Evolutionary conservation across 371 early-diverging fungal genomes (phyloP), one percentile per base, ranked within the genome.

Genomic region (Mortierella sp.): DNA sequence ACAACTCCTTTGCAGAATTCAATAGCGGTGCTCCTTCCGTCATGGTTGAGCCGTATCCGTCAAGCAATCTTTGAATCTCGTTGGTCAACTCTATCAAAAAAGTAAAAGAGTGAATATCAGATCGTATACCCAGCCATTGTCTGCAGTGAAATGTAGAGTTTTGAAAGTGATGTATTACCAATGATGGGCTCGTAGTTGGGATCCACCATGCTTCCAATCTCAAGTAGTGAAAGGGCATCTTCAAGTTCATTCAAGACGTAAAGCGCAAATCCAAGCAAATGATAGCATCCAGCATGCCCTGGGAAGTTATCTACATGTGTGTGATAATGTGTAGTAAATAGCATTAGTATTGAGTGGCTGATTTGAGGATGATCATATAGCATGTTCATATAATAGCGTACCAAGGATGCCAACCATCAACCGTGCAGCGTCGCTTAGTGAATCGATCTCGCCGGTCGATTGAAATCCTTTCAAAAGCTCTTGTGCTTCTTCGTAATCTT

Each of bases 231-330:
- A 42, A 88, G 66, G 0, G 90, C 87, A 61, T 86, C 88, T 59
- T 86, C 85, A 3, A 88, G 74, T 26, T 82, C 81, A 58, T 88
- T 88, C 56, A 88, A 64, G 1, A 86, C 85, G 61, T 80, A 87
- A 15, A 88, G 73, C 19, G 89, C 83, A 61, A 86, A 87, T 22
- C 84, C 86, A 31, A 90, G 75, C 28, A 90, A 70, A 71, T 88
- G 85, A 69, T 90, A 90, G 59, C 87, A 88, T 45, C 88, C 90
- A 45, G 87, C 88, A 75, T 88, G 83, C 4, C 71, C 82, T 35
- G 90, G 90, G 40, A 87, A 86, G 37, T 85, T 70, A 42, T 88
- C 90, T 87, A 28, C 40, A 40, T 40, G 6, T 28, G 13, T 7
- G 8, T 71, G 19, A 13, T 22, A 22, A 35, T 7, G 51, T 9